Percentiles rank a stretch among this genome's conserved stretches.
Conservation (phyloP, 441 rosid genomes). For the Dalechampia spathulata region DNA sequence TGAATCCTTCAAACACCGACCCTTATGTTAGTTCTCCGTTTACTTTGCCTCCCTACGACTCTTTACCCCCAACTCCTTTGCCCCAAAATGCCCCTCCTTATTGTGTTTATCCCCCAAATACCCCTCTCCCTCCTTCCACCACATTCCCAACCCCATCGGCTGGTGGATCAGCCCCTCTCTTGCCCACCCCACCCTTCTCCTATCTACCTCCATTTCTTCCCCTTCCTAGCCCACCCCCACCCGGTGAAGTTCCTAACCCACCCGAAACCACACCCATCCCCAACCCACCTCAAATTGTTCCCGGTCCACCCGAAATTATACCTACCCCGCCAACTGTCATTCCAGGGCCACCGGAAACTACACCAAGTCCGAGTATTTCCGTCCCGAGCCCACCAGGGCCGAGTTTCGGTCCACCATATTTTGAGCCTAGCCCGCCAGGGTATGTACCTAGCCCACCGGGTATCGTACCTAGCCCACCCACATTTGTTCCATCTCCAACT, state of each 20-base stretch:
- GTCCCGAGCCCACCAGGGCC: slow-evolving; percentile 26
- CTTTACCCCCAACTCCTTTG: slow-evolving; percentile 43
- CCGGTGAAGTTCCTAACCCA: slow-evolving; percentile 22
- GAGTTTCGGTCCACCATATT: no score
- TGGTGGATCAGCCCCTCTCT: slow-evolving; percentile 10
- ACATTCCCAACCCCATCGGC: slow-evolving; percentile 21
- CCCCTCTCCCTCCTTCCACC: slow-evolving; percentile 36
- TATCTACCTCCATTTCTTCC: slow-evolving; percentile 29
- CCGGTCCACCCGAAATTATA: slow-evolving; percentile 21
- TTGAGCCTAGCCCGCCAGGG: slow-evolving; percentile 9
- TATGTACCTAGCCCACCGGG: slow-evolving; percentile 14
- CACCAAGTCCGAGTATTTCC: slow-evolving; percentile 35
- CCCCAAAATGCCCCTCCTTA: slow-evolving; percentile 53
- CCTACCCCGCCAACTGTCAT: slow-evolving; percentile 29
- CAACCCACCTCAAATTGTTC: slow-evolving; percentile 19
- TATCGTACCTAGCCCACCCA: slow-evolving; percentile 24
- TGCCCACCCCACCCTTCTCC: slow-evolving; percentile 17
- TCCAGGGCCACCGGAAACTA: slow-evolving; percentile 21
- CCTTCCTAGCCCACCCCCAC: slow-evolving; percentile 30
- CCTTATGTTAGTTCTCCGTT: slow-evolving; percentile 58
- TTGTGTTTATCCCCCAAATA: slow-evolving; percentile 52
- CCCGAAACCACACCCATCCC: slow-evolving; percentile 13
- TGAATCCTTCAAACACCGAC: slow-evolving; percentile 33
- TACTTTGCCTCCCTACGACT: slow-evolving; percentile 53
- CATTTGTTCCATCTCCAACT: slow-evolving; percentile 31